Percentiles rank a stretch among this genome's conserved stretches.
phyloP scores from a whole-genome alignment of 345 rosid species.

The Bruguiera gymnorhiza region DNA sequence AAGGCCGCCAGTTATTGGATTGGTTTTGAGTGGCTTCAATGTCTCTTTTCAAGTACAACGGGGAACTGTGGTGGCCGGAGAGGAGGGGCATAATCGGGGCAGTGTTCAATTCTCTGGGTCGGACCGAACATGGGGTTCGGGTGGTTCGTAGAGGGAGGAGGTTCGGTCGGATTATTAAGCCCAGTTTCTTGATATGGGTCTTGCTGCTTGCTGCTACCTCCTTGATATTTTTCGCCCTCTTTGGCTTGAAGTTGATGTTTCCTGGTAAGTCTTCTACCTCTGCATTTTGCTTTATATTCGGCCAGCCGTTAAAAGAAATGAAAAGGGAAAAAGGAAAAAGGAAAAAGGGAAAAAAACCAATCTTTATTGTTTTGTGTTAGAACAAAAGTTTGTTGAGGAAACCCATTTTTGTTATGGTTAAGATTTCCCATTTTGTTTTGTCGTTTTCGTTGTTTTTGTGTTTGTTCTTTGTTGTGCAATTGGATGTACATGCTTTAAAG shows the following conservation, averaged over 20 bases:
- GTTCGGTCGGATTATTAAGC: conserved; percentile 46
- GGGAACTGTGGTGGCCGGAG: conserved; percentile 38
- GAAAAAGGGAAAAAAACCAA: background rate
- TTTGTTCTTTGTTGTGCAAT: background rate
- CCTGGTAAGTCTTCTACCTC: conserved; percentile 43
- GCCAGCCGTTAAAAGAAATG: too few species aligned
- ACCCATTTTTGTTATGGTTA: background rate
- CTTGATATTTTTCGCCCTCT: conserved; percentile 45
- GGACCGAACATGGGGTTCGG: conserved; percentile 29
- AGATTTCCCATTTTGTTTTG: background rate
- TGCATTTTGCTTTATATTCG: background rate
- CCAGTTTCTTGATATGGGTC: conserved; percentile 41
- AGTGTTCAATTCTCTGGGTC: conserved; percentile 30
- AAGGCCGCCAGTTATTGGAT: too few species aligned
- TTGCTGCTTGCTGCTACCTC: conserved; percentile 42
- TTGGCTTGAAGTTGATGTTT: conserved; percentile 47
- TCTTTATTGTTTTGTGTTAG: background rate
- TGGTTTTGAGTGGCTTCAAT: background rate
- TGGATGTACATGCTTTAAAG: background rate
- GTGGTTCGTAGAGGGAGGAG: conserved; percentile 55
- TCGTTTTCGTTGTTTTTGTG: background rate
- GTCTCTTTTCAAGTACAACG: conserved; percentile 18
- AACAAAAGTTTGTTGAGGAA: background rate
- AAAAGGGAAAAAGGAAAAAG: too few species aligned
- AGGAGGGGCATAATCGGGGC: conserved; percentile 37